Conservation (phyloP, 192 early-diverging fungal genomes). For the Backusella circina region DNA sequence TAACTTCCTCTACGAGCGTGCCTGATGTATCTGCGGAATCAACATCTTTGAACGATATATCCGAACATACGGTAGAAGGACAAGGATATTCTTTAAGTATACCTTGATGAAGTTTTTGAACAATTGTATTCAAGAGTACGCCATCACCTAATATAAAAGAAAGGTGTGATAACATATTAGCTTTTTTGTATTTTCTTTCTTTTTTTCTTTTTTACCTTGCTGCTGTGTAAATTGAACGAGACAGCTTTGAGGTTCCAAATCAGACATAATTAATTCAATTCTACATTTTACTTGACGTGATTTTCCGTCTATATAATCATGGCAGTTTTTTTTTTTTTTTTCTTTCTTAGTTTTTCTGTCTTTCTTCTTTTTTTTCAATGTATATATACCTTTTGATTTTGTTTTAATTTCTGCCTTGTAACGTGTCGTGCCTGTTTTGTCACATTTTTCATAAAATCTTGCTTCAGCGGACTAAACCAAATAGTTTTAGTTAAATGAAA, state of each 20-base stretch:
- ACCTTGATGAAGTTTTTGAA: not conserved
- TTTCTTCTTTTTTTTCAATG: not conserved
- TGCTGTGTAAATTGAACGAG: constrained; percentile 28
- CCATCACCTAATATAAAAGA: not conserved
- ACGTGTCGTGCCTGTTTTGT: constrained; percentile 10
- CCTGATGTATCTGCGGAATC: constrained; percentile 2
- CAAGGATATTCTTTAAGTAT: constrained; percentile 9
- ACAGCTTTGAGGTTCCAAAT: not conserved
- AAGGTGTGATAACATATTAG: not conserved
- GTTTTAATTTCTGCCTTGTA: constrained; percentile 28
- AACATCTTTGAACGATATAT: not conserved
- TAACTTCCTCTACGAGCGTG: not conserved
- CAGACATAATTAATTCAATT: constrained; percentile 12
- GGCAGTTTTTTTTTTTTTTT: not conserved
- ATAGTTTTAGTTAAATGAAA: not conserved
- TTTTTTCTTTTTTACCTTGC: constrained; percentile 7
- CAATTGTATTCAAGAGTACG: not conserved
- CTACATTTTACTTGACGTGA: constrained; percentile 26
- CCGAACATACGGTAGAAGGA: not conserved
- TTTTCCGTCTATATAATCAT: not conserved
- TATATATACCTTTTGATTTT: constrained; percentile 1
- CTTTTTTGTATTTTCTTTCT: not conserved
- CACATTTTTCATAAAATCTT: constrained; percentile 22
- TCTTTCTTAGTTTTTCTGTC: not conserved
- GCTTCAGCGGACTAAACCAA: constrained; percentile 3